Evolutionary conservation across 2,329 filamentous ascomycete species (phyloP), one percentile per base, ranked within the genome.

Genomic region (Trichoderma sp.): DNA sequence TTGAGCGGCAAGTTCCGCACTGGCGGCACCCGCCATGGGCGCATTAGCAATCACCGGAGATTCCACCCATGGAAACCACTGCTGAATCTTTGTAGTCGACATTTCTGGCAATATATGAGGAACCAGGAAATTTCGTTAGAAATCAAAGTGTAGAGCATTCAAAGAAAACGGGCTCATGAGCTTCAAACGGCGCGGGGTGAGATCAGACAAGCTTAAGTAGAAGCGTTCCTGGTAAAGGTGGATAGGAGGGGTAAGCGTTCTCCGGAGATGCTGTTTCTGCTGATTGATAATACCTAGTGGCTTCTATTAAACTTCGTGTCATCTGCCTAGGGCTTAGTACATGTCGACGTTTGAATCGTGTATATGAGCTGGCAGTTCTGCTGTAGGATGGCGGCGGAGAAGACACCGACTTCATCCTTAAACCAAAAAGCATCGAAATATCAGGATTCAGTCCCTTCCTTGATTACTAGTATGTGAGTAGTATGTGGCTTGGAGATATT

Each of bases 21-120:
- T 73, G 9, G 74, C 78, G 29, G 70, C 74, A 19, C 75, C 74
- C 32, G 76, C 72, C 79, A 81, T 81, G 7, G 79, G 79, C 22
- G 71, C 79, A 70, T 77, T 80, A 70, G 70, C 75, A 66, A 79
- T 73, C 65, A 78, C 68, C 27, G 78, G 78, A 4, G 72, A 66
- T 27, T 69, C 69, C 25, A 68, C 69, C 74, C 76, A 78, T 1
- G 76, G 74, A 54, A 79, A 77, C 70, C 74, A 76, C 34, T 71
- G 64, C 39, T 73, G 67, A 7, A 78, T 67, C 57, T 70, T 71
- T 42, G 72, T 70, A 5, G 70, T 48, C 32, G 70, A 69, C 76
- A 78, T 78, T 4, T 4, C 12, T 34, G 22, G 32, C 2, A 17
- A 25, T n/a, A 37, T 27, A 8, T 5, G 39, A n/a, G 9, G 3